phyloP scores from a whole-genome alignment of 306 rosid species.

The Amphicarpaea edgeworthii region DNA sequence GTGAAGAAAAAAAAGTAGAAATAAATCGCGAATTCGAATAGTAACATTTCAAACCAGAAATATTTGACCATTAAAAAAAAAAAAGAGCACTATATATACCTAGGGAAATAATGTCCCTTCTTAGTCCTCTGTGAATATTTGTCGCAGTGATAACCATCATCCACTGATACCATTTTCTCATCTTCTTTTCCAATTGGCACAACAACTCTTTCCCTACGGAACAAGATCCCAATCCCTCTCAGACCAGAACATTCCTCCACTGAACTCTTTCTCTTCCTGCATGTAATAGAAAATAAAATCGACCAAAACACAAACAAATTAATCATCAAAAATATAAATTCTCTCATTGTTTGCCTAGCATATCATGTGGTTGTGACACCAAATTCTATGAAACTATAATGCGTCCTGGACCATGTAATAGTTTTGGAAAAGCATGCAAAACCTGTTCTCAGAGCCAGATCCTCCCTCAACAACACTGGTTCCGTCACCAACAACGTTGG shows the following conservation, averaged over 20 bases:
- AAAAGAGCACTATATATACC: too few relatives aligned
- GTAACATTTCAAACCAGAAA: too few relatives aligned
- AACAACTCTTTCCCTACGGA: conserved; percentile 39
- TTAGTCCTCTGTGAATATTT: conserved; percentile 75
- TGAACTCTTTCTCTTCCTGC: conserved; percentile 56
- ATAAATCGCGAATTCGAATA: too few relatives aligned
- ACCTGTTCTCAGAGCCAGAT: not conserved
- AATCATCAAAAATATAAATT: not conserved
- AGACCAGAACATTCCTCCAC: not conserved
- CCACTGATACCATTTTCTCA: conserved; percentile 43
- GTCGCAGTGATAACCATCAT: conserved; percentile 79
- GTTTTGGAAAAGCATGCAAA: not conserved
- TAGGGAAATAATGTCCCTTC: conserved; percentile 71
- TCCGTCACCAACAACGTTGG: not conserved
- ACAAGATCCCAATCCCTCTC: not conserved
- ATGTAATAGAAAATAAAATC: not conserved
- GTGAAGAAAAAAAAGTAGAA: too few relatives aligned
- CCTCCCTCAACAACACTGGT: not conserved
- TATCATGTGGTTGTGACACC: too few relatives aligned
- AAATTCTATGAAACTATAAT: too few relatives aligned
- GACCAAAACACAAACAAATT: not conserved
- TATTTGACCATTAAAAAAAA: too few relatives aligned
- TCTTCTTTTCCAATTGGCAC: conserved; percentile 58
- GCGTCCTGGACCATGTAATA: too few relatives aligned
- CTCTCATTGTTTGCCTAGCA: not conserved